phyloP scores from a whole-genome alignment of 2,329 filamentous ascomycete species.

The Colletotrichum liriopes region DNA sequence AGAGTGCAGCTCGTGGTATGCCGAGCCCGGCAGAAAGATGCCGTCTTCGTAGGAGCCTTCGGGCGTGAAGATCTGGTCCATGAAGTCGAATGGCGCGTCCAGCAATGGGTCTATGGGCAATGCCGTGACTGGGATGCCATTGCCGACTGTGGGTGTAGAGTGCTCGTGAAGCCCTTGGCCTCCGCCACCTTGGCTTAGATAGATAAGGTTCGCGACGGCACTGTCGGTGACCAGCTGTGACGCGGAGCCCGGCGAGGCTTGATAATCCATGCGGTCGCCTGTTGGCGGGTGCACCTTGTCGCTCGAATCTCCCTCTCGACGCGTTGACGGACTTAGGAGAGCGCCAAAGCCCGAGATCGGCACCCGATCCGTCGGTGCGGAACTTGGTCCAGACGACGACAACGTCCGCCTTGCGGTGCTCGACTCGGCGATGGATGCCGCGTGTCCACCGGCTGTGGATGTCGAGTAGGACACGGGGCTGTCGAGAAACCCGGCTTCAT shows the following conservation, averaged over 20 bases:
- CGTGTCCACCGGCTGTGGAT: constrained; percentile 26
- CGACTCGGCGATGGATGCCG: constrained; percentile 19
- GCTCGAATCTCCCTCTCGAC: constrained; percentile 18
- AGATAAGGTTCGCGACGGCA: constrained; percentile 55
- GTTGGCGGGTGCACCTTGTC: constrained; percentile 18
- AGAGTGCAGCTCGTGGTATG: constrained; percentile 63
- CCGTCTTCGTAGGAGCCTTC: constrained; percentile 56
- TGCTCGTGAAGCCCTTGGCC: constrained; percentile 1
- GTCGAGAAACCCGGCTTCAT: constrained; percentile 24
- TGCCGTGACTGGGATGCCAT: constrained; percentile 23
- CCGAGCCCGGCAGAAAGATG: constrained; percentile 63
- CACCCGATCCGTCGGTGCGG: constrained; percentile 12
- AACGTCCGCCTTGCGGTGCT: constrained; percentile 15
- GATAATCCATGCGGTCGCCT: constrained; percentile 17
- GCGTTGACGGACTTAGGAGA: constrained; percentile 21
- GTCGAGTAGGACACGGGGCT: constrained; percentile 35
- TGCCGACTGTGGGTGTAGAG: constrained; percentile 1
- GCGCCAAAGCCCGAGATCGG: constrained; percentile 6
- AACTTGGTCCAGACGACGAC: constrained; percentile 24
- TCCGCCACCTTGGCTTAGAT: constrained; percentile 52
- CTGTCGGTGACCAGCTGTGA: constrained; percentile 51
- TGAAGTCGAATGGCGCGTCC: constrained; percentile 40
- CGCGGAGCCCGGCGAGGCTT: constrained; percentile 45
- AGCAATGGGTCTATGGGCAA: constrained; percentile 37
- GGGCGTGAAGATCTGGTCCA: constrained; percentile 51